These are phyloP conservation scores for Chaetomiaceae sp. DNA, from an alignment of 2,329 filamentous ascomycete species.

Conservation along the genomic window DNA sequence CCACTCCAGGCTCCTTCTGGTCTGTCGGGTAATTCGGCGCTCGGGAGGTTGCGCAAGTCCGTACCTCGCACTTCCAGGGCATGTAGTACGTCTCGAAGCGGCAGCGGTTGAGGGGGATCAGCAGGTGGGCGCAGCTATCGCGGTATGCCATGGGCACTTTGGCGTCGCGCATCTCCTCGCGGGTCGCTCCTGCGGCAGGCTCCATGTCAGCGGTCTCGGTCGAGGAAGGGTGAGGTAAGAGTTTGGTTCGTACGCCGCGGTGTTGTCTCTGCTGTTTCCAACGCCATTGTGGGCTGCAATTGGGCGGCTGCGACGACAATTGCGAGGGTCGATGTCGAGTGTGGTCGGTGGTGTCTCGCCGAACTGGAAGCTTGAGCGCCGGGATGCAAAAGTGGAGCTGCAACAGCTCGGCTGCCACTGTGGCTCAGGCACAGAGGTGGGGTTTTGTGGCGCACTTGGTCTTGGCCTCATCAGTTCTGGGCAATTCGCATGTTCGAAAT, in stretches of 20 bases:
- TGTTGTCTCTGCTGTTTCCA: conserved; percentile 21
- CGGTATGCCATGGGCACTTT: conserved; percentile 85
- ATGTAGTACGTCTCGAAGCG: conserved; percentile 88
- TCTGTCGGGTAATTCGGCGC: no score
- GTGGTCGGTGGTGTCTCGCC: conserved; percentile 13
- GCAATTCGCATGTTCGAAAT: no score
- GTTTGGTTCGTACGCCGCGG: conserved; percentile 20
- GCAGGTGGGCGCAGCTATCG: conserved; percentile 89
- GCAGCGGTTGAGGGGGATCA: conserved; percentile 95
- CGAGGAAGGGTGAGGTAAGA: not conserved
- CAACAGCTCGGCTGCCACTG: not conserved
- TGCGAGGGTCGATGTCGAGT: conserved; percentile 19
- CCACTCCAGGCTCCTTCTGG: not conserved
- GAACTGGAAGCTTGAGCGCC: conserved; percentile 9
- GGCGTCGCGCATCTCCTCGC: conserved; percentile 91
- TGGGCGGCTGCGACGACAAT: conserved; percentile 26
- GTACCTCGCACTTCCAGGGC: conserved; percentile 96
- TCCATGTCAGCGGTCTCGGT: conserved; percentile 8
- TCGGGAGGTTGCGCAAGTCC: no score
- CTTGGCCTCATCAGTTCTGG: no score
- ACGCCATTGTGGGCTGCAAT: conserved; percentile 28
- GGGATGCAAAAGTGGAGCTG: conserved; percentile 18
- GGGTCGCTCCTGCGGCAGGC: conserved; percentile 59
- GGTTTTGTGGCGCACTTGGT: no score
- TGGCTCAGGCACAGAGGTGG: not conserved